phyloP scores from a whole-genome alignment of 2,329 filamentous ascomycete genomes.

The Shiraia sp. region DNA sequence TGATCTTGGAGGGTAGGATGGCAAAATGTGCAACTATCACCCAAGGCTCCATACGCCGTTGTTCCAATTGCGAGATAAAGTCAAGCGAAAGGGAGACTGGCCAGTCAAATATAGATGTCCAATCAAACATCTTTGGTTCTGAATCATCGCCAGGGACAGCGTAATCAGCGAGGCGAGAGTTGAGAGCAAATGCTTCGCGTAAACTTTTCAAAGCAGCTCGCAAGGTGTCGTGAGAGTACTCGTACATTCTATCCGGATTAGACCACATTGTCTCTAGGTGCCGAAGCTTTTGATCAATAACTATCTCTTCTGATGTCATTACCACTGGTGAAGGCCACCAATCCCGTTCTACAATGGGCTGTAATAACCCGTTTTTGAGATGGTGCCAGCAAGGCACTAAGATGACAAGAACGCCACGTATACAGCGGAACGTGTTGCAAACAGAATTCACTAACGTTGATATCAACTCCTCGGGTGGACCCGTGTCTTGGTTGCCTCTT shows the following conservation, averaged over 20 bases:
- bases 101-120: slow-evolving; percentile 25
- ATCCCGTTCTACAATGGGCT: slow-evolving; percentile 22
- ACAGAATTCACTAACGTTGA: slow-evolving; percentile 4
- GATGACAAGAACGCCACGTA: slow-evolving; percentile 30
- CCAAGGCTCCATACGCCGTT: slow-evolving; percentile 28
- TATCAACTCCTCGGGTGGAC: slow-evolving; percentile 1
- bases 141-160: neutral
- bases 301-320: slow-evolving; percentile 12
- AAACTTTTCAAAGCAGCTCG: slow-evolving; percentile 16
- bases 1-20: slow-evolving; percentile 20
- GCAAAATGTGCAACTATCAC: slow-evolving; percentile 34
- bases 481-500: neutral
- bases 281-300: slow-evolving; percentile 19
- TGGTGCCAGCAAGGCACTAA: slow-evolving; percentile 28
- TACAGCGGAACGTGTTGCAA: slow-evolving; percentile 15
- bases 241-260: slow-evolving; percentile 20
- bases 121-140: slow-evolving; percentile 15
- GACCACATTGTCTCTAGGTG: slow-evolving; percentile 29
- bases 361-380: slow-evolving; percentile 19
- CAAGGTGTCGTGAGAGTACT: slow-evolving; percentile 29
- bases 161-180: slow-evolving; percentile 21
- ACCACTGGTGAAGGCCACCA: slow-evolving; percentile 27
- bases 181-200: slow-evolving; percentile 23
- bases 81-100: slow-evolving; percentile 14
- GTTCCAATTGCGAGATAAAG: slow-evolving; percentile 25